Evolutionary conservation across 2,329 filamentous ascomycete species (phyloP).

Genomic region (Paecilomyces sp.): DNA sequence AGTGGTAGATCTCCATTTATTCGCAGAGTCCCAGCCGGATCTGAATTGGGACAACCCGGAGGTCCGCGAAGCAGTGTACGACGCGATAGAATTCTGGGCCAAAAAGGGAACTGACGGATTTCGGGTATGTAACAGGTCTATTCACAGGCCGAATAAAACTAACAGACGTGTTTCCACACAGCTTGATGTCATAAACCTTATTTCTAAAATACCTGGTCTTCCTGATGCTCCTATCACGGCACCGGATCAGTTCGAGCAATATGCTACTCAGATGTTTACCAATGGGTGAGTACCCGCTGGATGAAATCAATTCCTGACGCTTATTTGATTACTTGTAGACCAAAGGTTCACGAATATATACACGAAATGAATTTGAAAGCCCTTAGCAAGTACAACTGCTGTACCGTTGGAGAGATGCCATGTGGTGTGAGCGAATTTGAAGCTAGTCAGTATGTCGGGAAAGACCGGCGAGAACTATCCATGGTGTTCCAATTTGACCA

Average conservation of each 20-base stretch:
- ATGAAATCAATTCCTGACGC: background rate
- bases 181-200: slow-evolving; percentile 61
- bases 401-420: slow-evolving; percentile 38
- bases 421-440: slow-evolving; percentile 47
- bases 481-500: slow-evolving; percentile 55
- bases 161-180: background rate
- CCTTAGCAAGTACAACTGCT: slow-evolving; percentile 27
- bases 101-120: slow-evolving; percentile 62
- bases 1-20: slow-evolving; percentile 54
- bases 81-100: slow-evolving; percentile 68
- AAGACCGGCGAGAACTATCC: slow-evolving; percentile 51
- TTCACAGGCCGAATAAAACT: background rate
- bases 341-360: slow-evolving; percentile 31
- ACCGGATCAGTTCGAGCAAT: slow-evolving; percentile 39
- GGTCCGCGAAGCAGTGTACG: slow-evolving; percentile 59
- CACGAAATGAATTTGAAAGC: slow-evolving; percentile 27
- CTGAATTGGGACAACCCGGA: slow-evolving; percentile 71
- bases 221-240: slow-evolving; percentile 42
- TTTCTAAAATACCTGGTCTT: slow-evolving; percentile 51
- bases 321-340: slow-evolving; percentile 11
- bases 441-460: slow-evolving; percentile 55
- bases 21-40: slow-evolving; percentile 65
- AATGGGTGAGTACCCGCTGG: slow-evolving; percentile 42
- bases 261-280: slow-evolving; percentile 49
- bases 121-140: slow-evolving; percentile 29